These are phyloP conservation scores for Clarireedia monteithiana DNA, from an alignment of 2,329 filamentous ascomycete genomes.

Conservation along the genomic window DNA sequence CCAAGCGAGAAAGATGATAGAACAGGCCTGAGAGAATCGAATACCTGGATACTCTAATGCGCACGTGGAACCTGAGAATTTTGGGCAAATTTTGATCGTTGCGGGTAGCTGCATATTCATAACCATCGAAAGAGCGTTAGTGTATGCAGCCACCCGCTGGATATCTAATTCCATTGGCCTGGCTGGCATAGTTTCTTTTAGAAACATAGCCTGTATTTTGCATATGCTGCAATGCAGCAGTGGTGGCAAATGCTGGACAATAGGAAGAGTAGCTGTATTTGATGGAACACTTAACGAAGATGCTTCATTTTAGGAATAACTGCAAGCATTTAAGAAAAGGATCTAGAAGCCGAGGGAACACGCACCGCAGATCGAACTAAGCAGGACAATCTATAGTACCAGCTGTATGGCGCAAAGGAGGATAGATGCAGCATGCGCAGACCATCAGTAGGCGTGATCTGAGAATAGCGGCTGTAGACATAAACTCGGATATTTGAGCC, in stretches of 20 bases:
- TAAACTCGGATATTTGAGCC: neutral
- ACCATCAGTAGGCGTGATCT: neutral
- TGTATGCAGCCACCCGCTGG: no score
- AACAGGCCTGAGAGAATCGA: neutral
- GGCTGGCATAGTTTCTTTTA: conserved; percentile 5
- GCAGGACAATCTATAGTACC: conserved; percentile 4
- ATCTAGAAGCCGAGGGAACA: neutral
- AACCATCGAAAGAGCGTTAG: neutral
- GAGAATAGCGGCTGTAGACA: neutral
- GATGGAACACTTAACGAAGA: neutral
- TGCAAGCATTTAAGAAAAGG: neutral
- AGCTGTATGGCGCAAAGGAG: neutral
- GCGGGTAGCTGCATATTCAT: conserved; percentile 5
- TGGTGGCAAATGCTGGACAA: neutral
- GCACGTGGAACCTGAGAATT: neutral
- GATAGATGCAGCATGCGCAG: neutral
- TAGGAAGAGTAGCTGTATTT: neutral
- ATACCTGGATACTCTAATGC: neutral
- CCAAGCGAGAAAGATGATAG: neutral
- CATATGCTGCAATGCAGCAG: neutral
- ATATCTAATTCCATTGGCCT: conserved; percentile 12
- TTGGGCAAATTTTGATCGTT: neutral
- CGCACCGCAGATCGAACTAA: conserved; percentile 4
- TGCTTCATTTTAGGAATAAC: neutral
- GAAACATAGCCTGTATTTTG: neutral